Evolutionary conservation across 179 eudicot species (phyloP), one percentile per base, ranked within the genome.

Genomic region (Nepenthes alata): DNA sequence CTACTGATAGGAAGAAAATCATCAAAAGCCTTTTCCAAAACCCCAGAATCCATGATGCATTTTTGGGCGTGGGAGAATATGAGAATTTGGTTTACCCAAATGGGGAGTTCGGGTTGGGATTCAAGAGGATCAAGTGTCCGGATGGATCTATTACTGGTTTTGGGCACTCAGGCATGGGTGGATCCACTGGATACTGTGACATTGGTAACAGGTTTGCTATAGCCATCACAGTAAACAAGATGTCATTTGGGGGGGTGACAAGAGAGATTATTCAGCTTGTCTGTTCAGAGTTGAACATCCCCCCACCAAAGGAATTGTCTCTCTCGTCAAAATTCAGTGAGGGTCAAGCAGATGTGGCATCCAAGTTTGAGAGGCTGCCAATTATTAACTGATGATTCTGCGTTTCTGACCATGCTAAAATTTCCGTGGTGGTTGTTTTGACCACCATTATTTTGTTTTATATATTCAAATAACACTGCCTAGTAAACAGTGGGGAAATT

Each of bases 151-250:
- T 85, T 50, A 68, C 78, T 50, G 98, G 96, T 6, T 93, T 93
- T n/a, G 98, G 98, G 68, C 98, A 93, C 70, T 76, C 96, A 0
- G 96, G 98, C 38, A 76, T 89, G 86, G 98, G 98, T 38, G 98
- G 98, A 58, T 93, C 98, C 11, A 89, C 93, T 0, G 96, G 93
- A 11, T 85, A 67, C 61, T 93, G 98, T 72, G 87, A 93, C 73
- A 72, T 74, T 8, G 68, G 75, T 36, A 77, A 89, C 77, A 80
- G 84, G 67, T 86, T 93, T 70, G 73, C 98, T 11, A 83, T 93
- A 41, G 82, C 95, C 16, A 76, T 93, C 64, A 93, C 98, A 6
- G 59, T 89, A 15, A 93, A 93, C 69, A 93, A 93, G 63, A 77
- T 93, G 93, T 86, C 95, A 7, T 75, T 83, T 55, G 98, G 97